These are phyloP conservation scores for Mycena kentingensis DNA, from an alignment of 768 basidiomycete genomes.

Conservation along the genomic window DNA sequence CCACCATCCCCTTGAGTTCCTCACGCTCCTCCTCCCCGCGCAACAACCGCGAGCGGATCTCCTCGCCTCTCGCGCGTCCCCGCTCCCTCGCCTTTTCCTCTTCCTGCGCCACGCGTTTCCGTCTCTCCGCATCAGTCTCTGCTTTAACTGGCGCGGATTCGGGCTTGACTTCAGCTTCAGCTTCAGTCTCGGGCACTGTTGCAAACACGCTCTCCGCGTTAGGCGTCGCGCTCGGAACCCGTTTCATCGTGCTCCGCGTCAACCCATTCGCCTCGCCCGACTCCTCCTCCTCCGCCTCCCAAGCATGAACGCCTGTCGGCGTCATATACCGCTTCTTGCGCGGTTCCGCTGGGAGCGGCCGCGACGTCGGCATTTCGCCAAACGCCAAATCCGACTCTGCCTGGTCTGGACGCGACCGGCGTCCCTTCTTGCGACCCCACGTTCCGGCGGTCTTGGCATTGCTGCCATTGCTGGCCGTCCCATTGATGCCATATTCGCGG, in stretches of 20 bases:
- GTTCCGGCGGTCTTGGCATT: not conserved
- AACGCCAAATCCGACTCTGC: not conserved
- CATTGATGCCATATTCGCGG: constrained; percentile 2
- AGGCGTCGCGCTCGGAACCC: constrained; percentile 4
- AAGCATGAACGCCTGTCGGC: constrained; percentile 18
- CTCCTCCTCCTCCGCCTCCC: constrained; percentile 19
- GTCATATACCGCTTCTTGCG: not conserved
- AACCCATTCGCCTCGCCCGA: not conserved
- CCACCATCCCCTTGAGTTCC: constrained; percentile 18
- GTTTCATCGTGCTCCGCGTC: constrained; percentile 15
- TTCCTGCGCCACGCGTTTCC: not conserved
- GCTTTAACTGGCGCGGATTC: not conserved
- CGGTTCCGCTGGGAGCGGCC: constrained; percentile 12
- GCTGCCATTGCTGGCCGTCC: not conserved
- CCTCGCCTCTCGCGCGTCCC: constrained; percentile 13
- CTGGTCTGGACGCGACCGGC: constrained; percentile 3
- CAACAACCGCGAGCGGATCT: constrained; percentile 9
- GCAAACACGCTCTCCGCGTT: not conserved
- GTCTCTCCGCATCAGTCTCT: not conserved
- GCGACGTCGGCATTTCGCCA: not conserved
- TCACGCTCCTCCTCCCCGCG: constrained; percentile 5
- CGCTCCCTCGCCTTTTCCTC: constrained; percentile 1
- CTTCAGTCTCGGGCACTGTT: not conserved
- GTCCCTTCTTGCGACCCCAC: not conserved
- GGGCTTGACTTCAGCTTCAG: not conserved